These are phyloP conservation scores for Fonticula alba DNA, from an alignment of 78 protist species.

Conservation along the genomic window DNA sequence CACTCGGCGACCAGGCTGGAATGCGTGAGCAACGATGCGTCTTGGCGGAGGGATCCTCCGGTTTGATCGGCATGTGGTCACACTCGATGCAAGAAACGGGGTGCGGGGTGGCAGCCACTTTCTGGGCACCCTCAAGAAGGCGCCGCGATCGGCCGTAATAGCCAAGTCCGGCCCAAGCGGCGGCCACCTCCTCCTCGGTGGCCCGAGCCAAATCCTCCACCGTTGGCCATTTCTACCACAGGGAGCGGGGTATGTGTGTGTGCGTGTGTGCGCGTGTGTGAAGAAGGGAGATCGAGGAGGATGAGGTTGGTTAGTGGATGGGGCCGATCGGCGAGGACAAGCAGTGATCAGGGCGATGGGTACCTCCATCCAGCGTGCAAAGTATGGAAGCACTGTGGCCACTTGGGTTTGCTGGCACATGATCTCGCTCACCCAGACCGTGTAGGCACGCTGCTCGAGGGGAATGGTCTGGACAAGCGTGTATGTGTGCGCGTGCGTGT, in stretches of 20 bases:
- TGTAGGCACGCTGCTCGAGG: conserved; percentile 11
- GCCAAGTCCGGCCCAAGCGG: conserved; percentile 66
- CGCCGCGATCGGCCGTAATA: conserved; percentile 55
- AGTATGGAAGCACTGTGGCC: conserved; percentile 2
- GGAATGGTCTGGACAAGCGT: no score
- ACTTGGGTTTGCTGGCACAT: conserved; percentile 71
- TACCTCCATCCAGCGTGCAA: neutral
- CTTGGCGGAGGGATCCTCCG: no score
- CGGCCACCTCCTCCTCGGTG: conserved; percentile 11
- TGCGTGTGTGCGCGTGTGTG: neutral
- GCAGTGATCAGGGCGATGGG: neutral
- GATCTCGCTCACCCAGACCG: conserved; percentile 65
- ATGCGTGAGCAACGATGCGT: no score
- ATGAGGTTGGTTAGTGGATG: no score
- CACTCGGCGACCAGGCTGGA: conserved; percentile 5
- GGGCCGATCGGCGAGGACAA: no score
- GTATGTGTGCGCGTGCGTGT: no score
- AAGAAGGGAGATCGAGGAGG: no score
- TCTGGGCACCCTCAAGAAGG: conserved; percentile 39
- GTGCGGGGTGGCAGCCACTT: neutral
- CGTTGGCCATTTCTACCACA: conserved; percentile 46
- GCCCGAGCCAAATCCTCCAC: conserved; percentile 32
- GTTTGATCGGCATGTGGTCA: no score
- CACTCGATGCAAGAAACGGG: no score
- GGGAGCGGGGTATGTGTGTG: neutral